Evolutionary conservation across 495 filamentous ascomycete genomes (phyloP), one percentile per base, ranked within the genome.

Genomic region (Hypomontagnella monticulosa): DNA sequence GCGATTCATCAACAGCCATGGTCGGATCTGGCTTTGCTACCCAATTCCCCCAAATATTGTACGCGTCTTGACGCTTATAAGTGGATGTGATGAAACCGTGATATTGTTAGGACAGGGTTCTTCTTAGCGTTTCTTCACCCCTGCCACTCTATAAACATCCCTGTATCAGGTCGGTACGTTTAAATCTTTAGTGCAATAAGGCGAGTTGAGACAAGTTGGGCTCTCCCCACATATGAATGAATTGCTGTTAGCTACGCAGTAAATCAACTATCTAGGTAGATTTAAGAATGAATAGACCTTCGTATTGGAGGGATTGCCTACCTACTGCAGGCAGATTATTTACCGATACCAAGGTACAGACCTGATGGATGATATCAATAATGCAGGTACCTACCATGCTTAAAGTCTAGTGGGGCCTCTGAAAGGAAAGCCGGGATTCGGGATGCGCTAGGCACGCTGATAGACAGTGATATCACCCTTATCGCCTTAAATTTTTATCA

Each of bases 1-100:
- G 27, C 4, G 61, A 64, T 68, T 69, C 62, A 41, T 65, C 42
- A 46, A 57, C 33, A 16, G 69, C 66, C 71, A 73, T 73, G 52
- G 15, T 67, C 18, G 43, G 34, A 57, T 57, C 15, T 30, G 52
- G 37, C 10, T 37, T 30, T 16, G 47, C 37, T 3, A 27, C 27
- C 20, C 19, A 16, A 15, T 19, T 33, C 38, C 12, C 20, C 33
- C 11, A 12, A 12, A 16, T 43, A n/a, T 42, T 27, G 18, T 60
- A 66, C 55, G 62, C 55, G 62, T 59, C 55, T 55, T 33, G 49
- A 42, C 11, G 37, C 41, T 43, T 66, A 10, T 56, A 55, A 66
- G 37, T 56, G 56, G 30, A 61, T 36, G 54, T 58, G 48, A 55
- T 23, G 40, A 3, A 8, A 14, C 36, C 36, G 10, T 38, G n/a